Base-by-base conservation (phyloP, 148 eudicot species). In the Rhododendron williamsianum region DNA sequence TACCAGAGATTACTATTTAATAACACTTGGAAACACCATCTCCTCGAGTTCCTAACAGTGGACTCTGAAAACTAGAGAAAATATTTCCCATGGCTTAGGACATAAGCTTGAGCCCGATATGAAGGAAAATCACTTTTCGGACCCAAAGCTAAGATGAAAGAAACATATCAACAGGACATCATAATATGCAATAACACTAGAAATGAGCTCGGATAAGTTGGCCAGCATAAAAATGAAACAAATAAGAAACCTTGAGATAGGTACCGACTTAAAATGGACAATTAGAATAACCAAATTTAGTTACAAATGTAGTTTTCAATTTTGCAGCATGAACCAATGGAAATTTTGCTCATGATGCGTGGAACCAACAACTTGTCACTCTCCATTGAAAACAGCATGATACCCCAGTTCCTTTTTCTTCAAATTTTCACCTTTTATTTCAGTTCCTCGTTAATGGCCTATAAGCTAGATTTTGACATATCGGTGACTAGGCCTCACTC, bases 401-500 rank as follows among this genome's bases (percentile, higher is more conserved):
- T 19, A 51, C 23, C 33, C 35, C 23, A 36, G 18, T 11, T 19
- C 52, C 1, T 72, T 83, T 35, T 73, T n/a, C 48, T 45, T 73
- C 13, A 2, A 11, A 10, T 36, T 82, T 82, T 48, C 16, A 19
- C 51, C 12, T 23, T 49, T 15, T 7, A 71, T 73, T 33, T 84
- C 63, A 84, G 23, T 36, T 73, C 38, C 25, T 38, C 4, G 46
- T 33, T n/a, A 36, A 54, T 23, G 35, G 21, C 5, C 79, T 16
- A 65, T n/a, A 45, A 23, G 43, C 38, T 12, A 15, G 69, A 45
- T 35, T 63, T 60, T 58, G 13, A 82, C 73, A 82, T 74, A 43
- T 56, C 23, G 43, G 51, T 21, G 46, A 83, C 58, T 33, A 51
- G 16, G 74, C 78, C 92, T 90, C 82, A 96, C 98, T 91, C 82